Percentiles rank a stretch among this genome's conserved stretches.
These are phyloP conservation scores for Solanum lycopersicoides DNA, from an alignment of 257 asterid species.

Conservation along the genomic window DNA sequence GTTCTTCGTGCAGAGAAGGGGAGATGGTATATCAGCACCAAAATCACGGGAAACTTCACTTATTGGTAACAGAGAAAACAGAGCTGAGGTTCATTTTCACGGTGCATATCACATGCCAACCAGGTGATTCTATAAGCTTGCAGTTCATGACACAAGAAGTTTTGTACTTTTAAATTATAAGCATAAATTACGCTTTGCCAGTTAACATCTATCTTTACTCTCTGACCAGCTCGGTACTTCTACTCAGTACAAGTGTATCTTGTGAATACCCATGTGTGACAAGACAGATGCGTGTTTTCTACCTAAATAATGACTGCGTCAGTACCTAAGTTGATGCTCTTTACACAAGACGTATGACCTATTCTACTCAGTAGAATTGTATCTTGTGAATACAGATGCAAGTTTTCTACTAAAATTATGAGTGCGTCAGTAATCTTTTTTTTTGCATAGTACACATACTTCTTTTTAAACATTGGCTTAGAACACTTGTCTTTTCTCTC, in stretches of 20 bases:
- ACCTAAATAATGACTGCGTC: not conserved
- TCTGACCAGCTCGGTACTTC: not conserved
- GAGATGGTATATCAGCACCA: no score
- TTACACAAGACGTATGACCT: no score
- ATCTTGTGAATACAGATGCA: not conserved
- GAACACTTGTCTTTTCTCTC: not conserved
- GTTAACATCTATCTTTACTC: no score
- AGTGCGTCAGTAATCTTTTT: not conserved
- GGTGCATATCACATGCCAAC: constrained; percentile 39
- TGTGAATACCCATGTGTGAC: not conserved
- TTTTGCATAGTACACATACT: no score
- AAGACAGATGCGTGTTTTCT: not conserved
- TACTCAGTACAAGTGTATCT: not conserved
- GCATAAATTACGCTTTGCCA: not conserved
- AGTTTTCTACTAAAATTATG: not conserved
- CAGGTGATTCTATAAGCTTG: constrained; percentile 35
- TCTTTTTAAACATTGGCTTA: not conserved
- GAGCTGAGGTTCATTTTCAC: not conserved
- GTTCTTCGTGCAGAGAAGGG: no score
- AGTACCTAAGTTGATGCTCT: not conserved
- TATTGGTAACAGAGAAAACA: no score
- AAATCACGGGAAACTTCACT: not conserved
- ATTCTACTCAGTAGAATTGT: not conserved
- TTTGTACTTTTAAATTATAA: not conserved
- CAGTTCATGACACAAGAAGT: no score